phyloP scores from a whole-genome alignment of 805 yeast genomes.

The Blastobotrys terrestris region DNA sequence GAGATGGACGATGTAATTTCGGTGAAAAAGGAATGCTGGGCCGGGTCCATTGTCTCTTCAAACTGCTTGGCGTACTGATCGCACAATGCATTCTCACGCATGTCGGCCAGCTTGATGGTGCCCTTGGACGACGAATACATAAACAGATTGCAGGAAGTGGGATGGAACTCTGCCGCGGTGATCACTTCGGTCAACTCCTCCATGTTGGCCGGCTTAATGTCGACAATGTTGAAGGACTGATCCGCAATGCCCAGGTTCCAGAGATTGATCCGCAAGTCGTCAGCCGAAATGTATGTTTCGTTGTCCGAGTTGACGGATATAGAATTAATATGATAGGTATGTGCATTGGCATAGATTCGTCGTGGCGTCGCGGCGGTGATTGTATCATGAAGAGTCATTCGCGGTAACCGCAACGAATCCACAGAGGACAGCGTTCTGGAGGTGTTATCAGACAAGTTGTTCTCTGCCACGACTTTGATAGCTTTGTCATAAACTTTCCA shows the following conservation, averaged over 20 bases:
- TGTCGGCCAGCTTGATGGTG: conserved; percentile 88
- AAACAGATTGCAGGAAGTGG: conserved; percentile 82
- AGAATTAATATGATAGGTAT: conserved; percentile 96
- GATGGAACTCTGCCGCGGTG: conserved; percentile 95
- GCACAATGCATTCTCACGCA: conserved; percentile 93
- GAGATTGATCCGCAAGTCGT: conserved; percentile 88
- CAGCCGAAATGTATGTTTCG: conserved; percentile 88
- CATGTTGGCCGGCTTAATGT: conserved; percentile 96
- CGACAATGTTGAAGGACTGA: conserved; percentile 94
- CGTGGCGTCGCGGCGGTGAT: conserved; percentile 94
- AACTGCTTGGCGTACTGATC: conserved; percentile 75
- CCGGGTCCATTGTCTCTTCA: conserved; percentile 91
- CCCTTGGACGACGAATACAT: conserved; percentile 96
- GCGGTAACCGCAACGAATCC: conserved; percentile 64
- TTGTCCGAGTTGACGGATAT: conserved; percentile 92
- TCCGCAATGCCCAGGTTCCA: conserved; percentile 95
- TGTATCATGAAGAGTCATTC: conserved; percentile 87
- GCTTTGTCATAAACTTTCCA: conserved; percentile 95
- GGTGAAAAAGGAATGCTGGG: conserved; percentile 90
- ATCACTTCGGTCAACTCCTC: conserved; percentile 98
- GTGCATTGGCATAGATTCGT: conserved; percentile 88
- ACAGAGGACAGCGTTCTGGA: conserved; percentile 20
- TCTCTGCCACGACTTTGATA: conserved; percentile 86
- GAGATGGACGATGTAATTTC: conserved; percentile 93
- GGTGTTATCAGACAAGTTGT: conserved; percentile 56